Evolutionary conservation across 305 asterid genomes (phyloP).

Genomic region (Andrographis paniculata): DNA sequence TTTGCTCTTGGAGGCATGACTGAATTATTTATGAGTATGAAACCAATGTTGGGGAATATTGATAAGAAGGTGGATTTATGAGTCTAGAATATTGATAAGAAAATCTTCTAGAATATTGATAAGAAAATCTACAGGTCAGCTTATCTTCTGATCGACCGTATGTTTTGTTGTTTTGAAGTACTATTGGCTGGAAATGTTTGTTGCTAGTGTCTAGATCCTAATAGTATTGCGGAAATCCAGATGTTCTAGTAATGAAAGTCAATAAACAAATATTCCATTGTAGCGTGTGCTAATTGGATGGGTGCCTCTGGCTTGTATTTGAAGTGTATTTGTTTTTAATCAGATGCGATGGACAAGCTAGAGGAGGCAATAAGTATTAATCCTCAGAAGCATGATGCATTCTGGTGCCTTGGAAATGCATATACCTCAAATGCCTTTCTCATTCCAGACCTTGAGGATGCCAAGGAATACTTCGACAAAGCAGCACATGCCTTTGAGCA

Average conservation of each 20-base stretch:
- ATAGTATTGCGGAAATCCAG: not conserved
- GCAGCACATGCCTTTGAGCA: conserved; percentile 62
- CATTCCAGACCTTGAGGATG: conserved; percentile 69
- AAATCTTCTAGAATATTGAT: too few relatives aligned
- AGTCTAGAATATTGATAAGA: too few relatives aligned
- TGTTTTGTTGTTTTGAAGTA: too few relatives aligned
- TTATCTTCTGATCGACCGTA: too few relatives aligned
- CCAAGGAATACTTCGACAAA: conserved; percentile 49
- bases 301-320: not conserved
- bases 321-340: conserved; percentile 1
- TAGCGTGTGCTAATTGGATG: not conserved
- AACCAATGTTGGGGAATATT: not conserved
- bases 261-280: not conserved
- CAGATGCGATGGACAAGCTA: conserved; percentile 80
- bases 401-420: conserved; percentile 96
- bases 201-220: not conserved
- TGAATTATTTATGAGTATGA: not conserved
- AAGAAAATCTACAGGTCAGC: too few relatives aligned
- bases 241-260: not conserved
- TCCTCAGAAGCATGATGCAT: conserved; percentile 65
- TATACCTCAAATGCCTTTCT: conserved; percentile 70
- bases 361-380: conserved; percentile 73
- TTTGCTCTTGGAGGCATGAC: not conserved
- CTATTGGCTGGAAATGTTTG: not conserved
- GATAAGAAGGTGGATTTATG: too few relatives aligned